phyloP scores from a whole-genome alignment of 352 stramenopile genomes.

The Thalassiosira mediterranea region DNA sequence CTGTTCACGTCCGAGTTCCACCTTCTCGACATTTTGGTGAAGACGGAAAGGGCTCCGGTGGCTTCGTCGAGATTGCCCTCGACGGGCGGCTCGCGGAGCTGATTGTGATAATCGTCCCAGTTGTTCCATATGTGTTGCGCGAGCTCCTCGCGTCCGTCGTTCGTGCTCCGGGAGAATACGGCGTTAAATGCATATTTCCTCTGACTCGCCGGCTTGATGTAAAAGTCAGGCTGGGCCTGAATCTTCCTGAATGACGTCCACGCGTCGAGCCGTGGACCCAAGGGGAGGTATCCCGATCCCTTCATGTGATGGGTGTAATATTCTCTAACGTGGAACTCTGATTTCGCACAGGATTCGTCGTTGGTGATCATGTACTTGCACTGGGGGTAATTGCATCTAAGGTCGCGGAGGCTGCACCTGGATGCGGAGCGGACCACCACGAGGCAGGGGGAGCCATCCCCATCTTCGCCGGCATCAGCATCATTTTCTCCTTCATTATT shows the following conservation, averaged over 20 bases:
- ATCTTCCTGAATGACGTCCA: neutral
- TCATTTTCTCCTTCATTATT: too few species aligned
- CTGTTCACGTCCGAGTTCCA: conserved; percentile 16
- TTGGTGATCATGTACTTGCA: conserved; percentile 53
- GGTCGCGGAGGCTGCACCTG: neutral
- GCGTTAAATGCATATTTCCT: conserved; percentile 54
- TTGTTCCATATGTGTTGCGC: conserved; percentile 16
- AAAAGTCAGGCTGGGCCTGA: neutral
- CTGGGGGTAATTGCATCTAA: conserved; percentile 17
- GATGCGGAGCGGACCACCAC: too few species aligned
- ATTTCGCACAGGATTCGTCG: conserved; percentile 42
- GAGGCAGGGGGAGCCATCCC: too few species aligned
- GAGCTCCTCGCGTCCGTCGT: conserved; percentile 20
- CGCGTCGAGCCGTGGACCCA: conserved; percentile 30
- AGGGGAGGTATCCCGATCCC: conserved; percentile 9
- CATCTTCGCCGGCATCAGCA: too few species aligned
- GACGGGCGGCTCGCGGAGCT: too few species aligned
- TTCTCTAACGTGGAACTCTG: conserved; percentile 7
- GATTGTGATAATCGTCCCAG: too few species aligned
- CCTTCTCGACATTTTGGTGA: conserved; percentile 8
- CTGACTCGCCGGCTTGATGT: conserved; percentile 21
- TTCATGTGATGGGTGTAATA: conserved; percentile 24
- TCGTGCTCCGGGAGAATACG: conserved; percentile 51
- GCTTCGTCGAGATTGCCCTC: conserved; percentile 10
- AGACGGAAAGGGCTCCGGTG: neutral